These are phyloP conservation scores for Biscutella laevigata DNA, from an alignment of 441 rosid species.

Conservation along the genomic window DNA sequence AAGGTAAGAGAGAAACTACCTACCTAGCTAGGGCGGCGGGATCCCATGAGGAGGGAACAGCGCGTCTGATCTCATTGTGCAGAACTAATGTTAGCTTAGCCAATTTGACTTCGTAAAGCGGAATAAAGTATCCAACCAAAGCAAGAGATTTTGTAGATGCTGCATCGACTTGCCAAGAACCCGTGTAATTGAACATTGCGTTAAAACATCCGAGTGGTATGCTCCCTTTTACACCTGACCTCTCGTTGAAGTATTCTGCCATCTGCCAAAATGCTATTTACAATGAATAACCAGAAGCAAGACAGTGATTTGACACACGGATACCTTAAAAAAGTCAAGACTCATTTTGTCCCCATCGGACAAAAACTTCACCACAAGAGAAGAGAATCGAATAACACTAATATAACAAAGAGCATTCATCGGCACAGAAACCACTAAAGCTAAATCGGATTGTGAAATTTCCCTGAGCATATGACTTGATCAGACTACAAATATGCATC, in stretches of 20 bases:
- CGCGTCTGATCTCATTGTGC: conserved; percentile 44
- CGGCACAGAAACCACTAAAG: neutral
- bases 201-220: conserved; percentile 74
- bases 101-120: conserved; percentile 41
- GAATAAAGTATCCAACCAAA: conserved; percentile 49
- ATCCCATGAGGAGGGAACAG: conserved; percentile 76
- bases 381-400: neutral
- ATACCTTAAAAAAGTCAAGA: neutral
- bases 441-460: neutral
- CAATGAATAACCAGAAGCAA: neutral
- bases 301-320: neutral
- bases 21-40: conserved; percentile 67
- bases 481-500: neutral
- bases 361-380: neutral
- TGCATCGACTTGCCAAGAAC: conserved; percentile 64
- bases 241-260: conserved; percentile 51
- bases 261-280: conserved; percentile 39
- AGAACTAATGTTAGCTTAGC: conserved; percentile 34
- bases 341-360: neutral
- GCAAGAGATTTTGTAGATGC: conserved; percentile 70
- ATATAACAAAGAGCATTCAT: neutral
- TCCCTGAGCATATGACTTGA: neutral
- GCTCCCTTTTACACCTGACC: conserved; percentile 44
- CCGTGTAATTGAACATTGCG: conserved; percentile 68
- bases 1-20: neutral